A percentile compares a stretch with the other conserved stretches of the same genome.
phyloP scores from a whole-genome alignment of 2,329 filamentous ascomycete genomes.

The Talaromyces sp. region DNA sequence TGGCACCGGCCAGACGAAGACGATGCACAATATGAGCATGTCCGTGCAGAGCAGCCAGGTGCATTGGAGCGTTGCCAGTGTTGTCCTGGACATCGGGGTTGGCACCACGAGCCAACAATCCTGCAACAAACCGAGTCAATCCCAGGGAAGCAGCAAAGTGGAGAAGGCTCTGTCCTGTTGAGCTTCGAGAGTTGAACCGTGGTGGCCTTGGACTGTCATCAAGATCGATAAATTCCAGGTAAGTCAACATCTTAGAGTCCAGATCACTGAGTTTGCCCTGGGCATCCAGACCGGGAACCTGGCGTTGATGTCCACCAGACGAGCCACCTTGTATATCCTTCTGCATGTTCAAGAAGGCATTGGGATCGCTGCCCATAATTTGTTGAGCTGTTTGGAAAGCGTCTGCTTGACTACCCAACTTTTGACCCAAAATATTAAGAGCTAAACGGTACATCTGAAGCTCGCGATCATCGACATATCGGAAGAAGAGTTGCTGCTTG shows the following conservation, averaged over 20 bases:
- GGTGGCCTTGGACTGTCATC: conserved; percentile 71
- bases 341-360: conserved; percentile 52
- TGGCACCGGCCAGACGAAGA: conserved; percentile 72
- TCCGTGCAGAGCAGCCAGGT: conserved; percentile 76
- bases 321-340: conserved; percentile 44
- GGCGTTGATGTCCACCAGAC: conserved; percentile 49
- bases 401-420: conserved; percentile 50
- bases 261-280: conserved; percentile 55
- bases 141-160: conserved; percentile 77
- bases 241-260: conserved; percentile 70
- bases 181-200: conserved; percentile 65
- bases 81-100: conserved; percentile 74
- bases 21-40: conserved; percentile 75
- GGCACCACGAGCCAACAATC: conserved; percentile 75
- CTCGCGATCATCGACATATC: conserved; percentile 62
- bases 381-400: conserved; percentile 53
- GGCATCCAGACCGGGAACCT: conserved; percentile 47
- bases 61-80: conserved; percentile 79
- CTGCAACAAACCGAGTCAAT: conserved; percentile 73
- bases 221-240: conserved; percentile 77
- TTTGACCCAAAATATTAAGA: conserved; percentile 50
- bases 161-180: conserved; percentile 77
- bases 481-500: conserved; percentile 63
- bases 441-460: conserved; percentile 51
- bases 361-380: conserved; percentile 49